These are phyloP conservation scores for Yarrowia deformans DNA, from an alignment of 805 yeast genomes.

Conservation along the genomic window DNA sequence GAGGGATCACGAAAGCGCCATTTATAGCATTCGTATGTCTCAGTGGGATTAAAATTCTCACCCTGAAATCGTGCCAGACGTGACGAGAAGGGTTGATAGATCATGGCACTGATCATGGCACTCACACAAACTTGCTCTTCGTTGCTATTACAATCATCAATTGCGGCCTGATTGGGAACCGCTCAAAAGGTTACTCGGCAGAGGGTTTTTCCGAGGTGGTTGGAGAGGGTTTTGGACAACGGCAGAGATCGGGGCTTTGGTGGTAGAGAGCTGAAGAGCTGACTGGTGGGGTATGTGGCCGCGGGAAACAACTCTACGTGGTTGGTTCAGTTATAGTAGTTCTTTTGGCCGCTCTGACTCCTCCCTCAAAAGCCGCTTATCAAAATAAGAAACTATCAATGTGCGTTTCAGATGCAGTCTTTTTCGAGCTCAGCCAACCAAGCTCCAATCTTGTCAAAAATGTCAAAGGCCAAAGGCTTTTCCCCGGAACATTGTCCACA, in stretches of 20 bases:
- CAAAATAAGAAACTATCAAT: neutral
- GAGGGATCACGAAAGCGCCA: too few relatives aligned
- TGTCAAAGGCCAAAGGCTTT: neutral
- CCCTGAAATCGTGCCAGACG: too few relatives aligned
- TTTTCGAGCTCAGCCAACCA: too few relatives aligned
- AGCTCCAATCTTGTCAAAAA: too few relatives aligned
- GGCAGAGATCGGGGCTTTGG: neutral
- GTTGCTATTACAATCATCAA: constrained; percentile 10
- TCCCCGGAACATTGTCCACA: neutral
- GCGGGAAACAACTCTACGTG: too few relatives aligned
- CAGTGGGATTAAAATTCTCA: too few relatives aligned
- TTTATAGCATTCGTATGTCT: too few relatives aligned
- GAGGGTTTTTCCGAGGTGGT: constrained; percentile 23
- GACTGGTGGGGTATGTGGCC: too few relatives aligned
- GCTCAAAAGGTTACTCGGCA: constrained; percentile 21
- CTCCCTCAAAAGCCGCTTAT: constrained; percentile 3
- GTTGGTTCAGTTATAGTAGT: too few relatives aligned
- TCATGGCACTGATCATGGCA: neutral
- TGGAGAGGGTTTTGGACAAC: too few relatives aligned
- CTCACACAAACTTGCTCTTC: neutral
- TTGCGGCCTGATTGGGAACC: constrained; percentile 7
- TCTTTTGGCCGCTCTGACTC: neutral
- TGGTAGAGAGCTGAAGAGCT: neutral
- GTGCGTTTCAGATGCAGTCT: constrained; percentile 6
- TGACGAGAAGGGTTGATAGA: too few relatives aligned